Percentiles rank a stretch among this genome's conserved stretches.
Evolutionary conservation across 75 land plant genomes (phyloP).

Genomic region (Sequoiadendron giganteum): DNA sequence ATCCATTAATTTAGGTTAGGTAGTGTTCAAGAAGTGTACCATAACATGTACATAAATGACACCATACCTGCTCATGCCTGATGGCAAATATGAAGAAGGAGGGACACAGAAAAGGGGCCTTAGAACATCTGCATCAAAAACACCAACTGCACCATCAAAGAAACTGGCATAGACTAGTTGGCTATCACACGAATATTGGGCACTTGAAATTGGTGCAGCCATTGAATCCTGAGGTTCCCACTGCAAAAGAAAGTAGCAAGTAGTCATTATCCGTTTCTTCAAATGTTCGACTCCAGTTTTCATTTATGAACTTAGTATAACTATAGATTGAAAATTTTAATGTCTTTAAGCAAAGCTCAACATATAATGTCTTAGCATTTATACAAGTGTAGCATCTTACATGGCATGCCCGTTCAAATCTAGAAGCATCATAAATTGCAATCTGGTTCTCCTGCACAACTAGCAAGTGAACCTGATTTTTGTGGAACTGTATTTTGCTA

Average conservation of each 20-base stretch:
- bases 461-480: conserved; percentile 45
- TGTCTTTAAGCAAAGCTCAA: background rate
- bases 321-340: background rate
- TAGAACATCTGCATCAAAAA: conserved; percentile 49
- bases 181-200: conserved; percentile 64
- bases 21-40: no score
- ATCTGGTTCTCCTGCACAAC: conserved; percentile 57
- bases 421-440: conserved; percentile 43
- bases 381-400: conserved; percentile 24
- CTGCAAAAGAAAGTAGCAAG: conserved; percentile 19
- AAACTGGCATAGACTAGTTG: conserved; percentile 53
- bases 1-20: background rate
- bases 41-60: background rate
- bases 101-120: conserved; percentile 47
- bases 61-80: conserved; percentile 14
- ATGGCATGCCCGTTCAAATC: conserved; percentile 37
- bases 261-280: background rate
- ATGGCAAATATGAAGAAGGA: conserved; percentile 41
- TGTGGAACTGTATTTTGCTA: conserved; percentile 61
- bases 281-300: background rate
- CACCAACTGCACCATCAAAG: conserved; percentile 57
- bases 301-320: background rate
- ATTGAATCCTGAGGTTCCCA: conserved; percentile 48
- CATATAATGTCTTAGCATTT: background rate
- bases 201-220: conserved; percentile 51